Evolutionary conservation across 768 basidiomycete genomes (phyloP).

Genomic region (Leccinum aurantiacum): DNA sequence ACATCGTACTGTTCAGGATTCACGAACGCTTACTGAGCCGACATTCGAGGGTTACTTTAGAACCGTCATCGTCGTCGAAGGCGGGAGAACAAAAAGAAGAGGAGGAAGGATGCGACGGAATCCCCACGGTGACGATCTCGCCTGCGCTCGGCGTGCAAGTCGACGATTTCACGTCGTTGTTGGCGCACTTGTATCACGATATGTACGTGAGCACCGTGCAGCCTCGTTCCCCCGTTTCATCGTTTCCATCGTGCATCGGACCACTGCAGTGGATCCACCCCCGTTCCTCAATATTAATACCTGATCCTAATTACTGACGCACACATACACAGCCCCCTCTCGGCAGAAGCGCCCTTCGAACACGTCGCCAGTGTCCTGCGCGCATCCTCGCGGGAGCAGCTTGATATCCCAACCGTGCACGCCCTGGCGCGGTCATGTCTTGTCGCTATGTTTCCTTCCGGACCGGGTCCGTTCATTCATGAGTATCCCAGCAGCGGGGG

Average conservation of each 20-base stretch:
- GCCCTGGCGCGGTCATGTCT: constrained; percentile 43
- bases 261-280: too few species aligned
- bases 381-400: constrained; percentile 51
- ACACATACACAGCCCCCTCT: constrained; percentile 44
- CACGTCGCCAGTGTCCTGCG: constrained; percentile 57
- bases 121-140: constrained; percentile 35
- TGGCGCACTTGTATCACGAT: constrained; percentile 70
- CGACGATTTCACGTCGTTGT: constrained; percentile 53
- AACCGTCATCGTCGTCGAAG: neutral
- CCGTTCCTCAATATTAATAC: neutral
- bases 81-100: neutral
- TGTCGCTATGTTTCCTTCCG: constrained; percentile 47
- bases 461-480: constrained; percentile 42
- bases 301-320: neutral
- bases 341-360: constrained; percentile 41
- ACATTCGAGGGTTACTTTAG: constrained; percentile 39
- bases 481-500: constrained; percentile 26
- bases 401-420: constrained; percentile 59
- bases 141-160: constrained; percentile 37
- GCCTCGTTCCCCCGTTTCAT: too few species aligned
- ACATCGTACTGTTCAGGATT: constrained; percentile 49
- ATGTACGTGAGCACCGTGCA: constrained; percentile 53
- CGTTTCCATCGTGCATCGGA: too few species aligned
- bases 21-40: constrained; percentile 52
- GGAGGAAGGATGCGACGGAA: constrained; percentile 1